Conservation (phyloP, 2,329 filamentous ascomycete genomes). For the Westerdykella sp. region DNA sequence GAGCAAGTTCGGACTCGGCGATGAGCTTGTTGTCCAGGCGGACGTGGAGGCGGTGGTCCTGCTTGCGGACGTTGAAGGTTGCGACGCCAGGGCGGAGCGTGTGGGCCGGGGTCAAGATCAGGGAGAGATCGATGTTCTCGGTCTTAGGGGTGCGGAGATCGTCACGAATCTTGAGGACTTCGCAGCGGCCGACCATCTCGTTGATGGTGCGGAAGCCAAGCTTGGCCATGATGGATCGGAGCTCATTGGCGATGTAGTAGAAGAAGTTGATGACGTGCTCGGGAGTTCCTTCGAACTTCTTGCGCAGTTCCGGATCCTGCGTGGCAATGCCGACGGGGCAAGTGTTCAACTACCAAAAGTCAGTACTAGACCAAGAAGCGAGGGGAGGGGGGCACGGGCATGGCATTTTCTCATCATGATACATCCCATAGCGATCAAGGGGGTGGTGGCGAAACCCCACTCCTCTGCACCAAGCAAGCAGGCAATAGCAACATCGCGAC, state of each 20-base stretch:
- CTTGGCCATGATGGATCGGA: conserved; percentile 94
- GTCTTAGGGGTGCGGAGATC: conserved; percentile 86
- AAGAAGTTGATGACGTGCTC: conserved; percentile 99
- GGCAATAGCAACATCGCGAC: conserved; percentile 88
- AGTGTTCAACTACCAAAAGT: conserved; percentile 51
- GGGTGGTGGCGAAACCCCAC: conserved; percentile 93
- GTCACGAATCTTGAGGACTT: conserved; percentile 78
- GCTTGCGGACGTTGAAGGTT: conserved; percentile 96
- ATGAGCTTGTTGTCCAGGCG: conserved; percentile 96
- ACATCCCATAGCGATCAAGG: conserved; percentile 93
- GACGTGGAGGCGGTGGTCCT: conserved; percentile 89
- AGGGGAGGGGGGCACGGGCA: not conserved
- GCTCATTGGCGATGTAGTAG: conserved; percentile 94
- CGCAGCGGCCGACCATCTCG: conserved; percentile 93
- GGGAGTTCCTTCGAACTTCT: conserved; percentile 88
- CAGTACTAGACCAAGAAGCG: conserved; percentile 8
- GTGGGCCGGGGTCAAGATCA: conserved; percentile 93
- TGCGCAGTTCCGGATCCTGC: conserved; percentile 86
- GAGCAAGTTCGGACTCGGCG: conserved; percentile 85
- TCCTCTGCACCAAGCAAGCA: conserved; percentile 96
- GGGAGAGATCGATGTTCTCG: conserved; percentile 83
- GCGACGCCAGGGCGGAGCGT: conserved; percentile 89
- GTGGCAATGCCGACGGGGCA: conserved; percentile 93
- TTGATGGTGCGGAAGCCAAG: conserved; percentile 93
- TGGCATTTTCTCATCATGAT: conserved; percentile 82